Evolutionary conservation across 2,329 filamentous ascomycete genomes (phyloP).

Genomic region (Pseudogymnoascus sp.): DNA sequence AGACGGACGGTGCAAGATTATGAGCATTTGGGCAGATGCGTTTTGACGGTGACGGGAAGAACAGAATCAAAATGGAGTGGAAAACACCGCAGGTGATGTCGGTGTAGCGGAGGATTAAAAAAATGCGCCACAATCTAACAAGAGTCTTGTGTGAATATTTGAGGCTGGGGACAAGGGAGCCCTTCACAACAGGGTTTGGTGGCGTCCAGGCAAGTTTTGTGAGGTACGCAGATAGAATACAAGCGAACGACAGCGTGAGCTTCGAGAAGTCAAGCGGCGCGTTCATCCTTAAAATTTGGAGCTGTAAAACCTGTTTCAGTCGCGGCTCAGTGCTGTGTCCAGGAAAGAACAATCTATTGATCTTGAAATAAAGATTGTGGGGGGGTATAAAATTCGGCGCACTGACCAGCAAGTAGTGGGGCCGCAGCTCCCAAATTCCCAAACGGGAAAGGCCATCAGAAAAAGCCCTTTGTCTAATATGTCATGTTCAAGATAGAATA

Average conservation of each 20-base stretch:
- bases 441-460: neutral
- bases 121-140: neutral
- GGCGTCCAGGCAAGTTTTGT: neutral
- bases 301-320: neutral
- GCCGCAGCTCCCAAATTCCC: neutral
- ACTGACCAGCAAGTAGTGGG: neutral
- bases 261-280: neutral
- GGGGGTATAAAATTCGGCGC: neutral
- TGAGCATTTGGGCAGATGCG: neutral
- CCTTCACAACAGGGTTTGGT: neutral
- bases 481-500: neutral
- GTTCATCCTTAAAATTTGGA: neutral
- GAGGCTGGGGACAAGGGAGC: neutral
- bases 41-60: neutral
- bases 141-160: neutral
- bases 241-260: neutral
- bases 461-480: too few species aligned
- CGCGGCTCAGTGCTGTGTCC: neutral
- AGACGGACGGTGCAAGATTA: conserved; percentile 13
- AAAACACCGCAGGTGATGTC: neutral
- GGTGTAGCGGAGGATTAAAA: neutral
- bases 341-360: neutral
- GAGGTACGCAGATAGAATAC: neutral
- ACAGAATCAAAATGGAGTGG: neutral
- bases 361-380: neutral